These are phyloP conservation scores for Monilinia fructigena DNA, from an alignment of 2,329 filamentous ascomycete genomes.

Conservation along the genomic window DNA sequence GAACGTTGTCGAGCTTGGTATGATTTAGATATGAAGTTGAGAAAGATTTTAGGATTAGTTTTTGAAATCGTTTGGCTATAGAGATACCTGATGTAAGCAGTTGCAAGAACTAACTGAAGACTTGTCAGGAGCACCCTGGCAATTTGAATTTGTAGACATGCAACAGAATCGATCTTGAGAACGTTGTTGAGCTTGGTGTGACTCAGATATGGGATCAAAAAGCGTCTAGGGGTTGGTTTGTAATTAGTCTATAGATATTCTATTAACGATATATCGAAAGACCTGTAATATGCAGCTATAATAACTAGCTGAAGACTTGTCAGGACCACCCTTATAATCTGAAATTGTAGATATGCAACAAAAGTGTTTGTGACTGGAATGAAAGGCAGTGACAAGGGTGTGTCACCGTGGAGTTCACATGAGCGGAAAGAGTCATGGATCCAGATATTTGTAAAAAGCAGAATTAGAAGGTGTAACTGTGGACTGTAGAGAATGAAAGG, in stretches of 20 bases:
- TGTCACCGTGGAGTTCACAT: not conserved
- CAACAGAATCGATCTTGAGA: not conserved
- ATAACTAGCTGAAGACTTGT: not conserved
- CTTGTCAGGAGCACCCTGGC: not conserved
- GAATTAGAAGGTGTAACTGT: too few relatives aligned
- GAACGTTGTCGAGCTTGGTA: too few relatives aligned
- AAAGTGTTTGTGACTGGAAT: not conserved
- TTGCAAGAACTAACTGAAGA: not conserved
- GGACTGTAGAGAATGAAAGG: too few relatives aligned
- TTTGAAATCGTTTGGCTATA: too few relatives aligned
- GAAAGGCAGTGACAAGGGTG: not conserved
- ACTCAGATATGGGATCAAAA: too few relatives aligned
- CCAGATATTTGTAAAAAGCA: not conserved
- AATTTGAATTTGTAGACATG: not conserved
- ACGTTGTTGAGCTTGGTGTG: too few relatives aligned
- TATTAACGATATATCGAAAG: too few relatives aligned
- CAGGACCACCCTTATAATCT: not conserved
- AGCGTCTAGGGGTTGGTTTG: too few relatives aligned
- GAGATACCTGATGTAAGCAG: not conserved
- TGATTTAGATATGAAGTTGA: too few relatives aligned
- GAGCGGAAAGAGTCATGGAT: not conserved
- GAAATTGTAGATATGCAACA: not conserved
- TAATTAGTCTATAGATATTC: too few relatives aligned
- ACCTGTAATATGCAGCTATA: not conserved
- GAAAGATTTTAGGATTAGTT: too few relatives aligned